phyloP scores from a whole-genome alignment of 1,284 basidiomycete genomes.

The Mycena citricolor region DNA sequence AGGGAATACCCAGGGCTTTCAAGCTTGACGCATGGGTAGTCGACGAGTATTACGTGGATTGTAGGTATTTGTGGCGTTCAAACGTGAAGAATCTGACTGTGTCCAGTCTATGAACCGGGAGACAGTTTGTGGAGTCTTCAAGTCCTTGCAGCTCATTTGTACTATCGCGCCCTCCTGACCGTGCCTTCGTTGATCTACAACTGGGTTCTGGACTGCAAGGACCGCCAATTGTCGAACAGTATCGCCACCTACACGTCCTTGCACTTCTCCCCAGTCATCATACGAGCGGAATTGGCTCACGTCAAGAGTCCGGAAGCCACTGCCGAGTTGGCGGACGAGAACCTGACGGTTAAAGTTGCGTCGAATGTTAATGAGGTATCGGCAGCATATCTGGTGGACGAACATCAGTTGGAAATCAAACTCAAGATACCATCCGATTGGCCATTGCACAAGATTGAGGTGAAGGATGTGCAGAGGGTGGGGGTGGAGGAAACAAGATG shows the following conservation, averaged over 20 bases:
- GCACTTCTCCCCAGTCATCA: slow-evolving; percentile 91
- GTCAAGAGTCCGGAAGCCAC: slow-evolving; percentile 67
- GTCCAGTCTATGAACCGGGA: slow-evolving; percentile 62
- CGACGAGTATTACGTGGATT: slow-evolving; percentile 81
- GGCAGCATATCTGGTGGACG: slow-evolving; percentile 87
- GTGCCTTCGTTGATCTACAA: slow-evolving; percentile 81
- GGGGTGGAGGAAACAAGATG: slow-evolving; percentile 91
- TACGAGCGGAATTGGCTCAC: slow-evolving; percentile 78
- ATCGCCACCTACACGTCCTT: slow-evolving; percentile 80
- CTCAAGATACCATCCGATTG: slow-evolving; percentile 88
- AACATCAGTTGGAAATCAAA: slow-evolving; percentile 90
- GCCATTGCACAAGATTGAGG: slow-evolving; percentile 88
- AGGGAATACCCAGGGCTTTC: slow-evolving; percentile 59
- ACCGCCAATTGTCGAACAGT: slow-evolving; percentile 79
- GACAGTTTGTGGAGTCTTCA: slow-evolving; percentile 56
- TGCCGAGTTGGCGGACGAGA: slow-evolving; percentile 77
- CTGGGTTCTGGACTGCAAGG: slow-evolving; percentile 88
- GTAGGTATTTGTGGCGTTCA: slow-evolving; percentile 47
- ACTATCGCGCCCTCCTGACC: slow-evolving; percentile 80
- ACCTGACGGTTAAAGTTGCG: slow-evolving; percentile 77
- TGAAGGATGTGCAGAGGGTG: slow-evolving; percentile 82
- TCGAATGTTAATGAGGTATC: slow-evolving; percentile 72
- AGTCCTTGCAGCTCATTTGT: slow-evolving; percentile 85
- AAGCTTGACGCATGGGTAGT: slow-evolving; percentile 83
- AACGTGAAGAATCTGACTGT: slow-evolving; percentile 6